Evolutionary conservation across 306 rosid genomes (phyloP).

Genomic region (Begonia fuchsioides): DNA sequence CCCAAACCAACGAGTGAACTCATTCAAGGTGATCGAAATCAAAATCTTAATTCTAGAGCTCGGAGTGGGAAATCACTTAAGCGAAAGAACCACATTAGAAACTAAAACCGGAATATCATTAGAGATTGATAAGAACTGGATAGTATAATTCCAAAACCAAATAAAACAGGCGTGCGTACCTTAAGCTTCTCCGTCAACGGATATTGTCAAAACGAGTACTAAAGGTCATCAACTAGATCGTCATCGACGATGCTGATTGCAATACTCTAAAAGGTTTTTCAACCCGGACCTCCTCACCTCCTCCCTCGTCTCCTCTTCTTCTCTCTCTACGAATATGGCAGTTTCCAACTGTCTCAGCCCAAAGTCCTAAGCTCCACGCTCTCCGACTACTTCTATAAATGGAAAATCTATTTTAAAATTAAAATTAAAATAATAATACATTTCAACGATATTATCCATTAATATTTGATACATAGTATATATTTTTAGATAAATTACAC

Average conservation of each 20-base stretch:
- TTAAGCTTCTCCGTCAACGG: constrained; percentile 33
- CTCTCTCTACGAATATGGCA: not conserved
- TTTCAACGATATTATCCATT: no score
- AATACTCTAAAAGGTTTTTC: constrained; percentile 5
- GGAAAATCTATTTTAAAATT: no score
- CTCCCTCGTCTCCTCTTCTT: no score
- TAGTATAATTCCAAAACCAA: not conserved
- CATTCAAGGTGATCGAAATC: constrained; percentile 10
- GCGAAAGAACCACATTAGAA: not conserved
- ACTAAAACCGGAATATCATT: not conserved
- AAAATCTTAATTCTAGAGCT: constrained; percentile 2
- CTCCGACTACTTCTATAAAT: not conserved
- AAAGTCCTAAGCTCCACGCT: not conserved
- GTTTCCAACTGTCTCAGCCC: not conserved
- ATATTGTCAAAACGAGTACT: constrained; percentile 10
- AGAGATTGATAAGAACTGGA: not conserved
- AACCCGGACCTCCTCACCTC: not conserved
- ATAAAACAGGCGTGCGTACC: constrained; percentile 14
- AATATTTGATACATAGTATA: no score
- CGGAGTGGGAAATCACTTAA: not conserved
- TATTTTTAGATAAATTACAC: no score
- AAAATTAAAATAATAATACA: no score
- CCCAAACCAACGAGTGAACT: not conserved
- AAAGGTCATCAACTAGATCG: constrained; percentile 20
- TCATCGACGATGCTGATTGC: constrained; percentile 11